A percentile compares a stretch with the other conserved stretches of the same genome.
These are phyloP conservation scores for Croton laevigatus DNA, from an alignment of 441 rosid genomes.

Conservation along the genomic window DNA sequence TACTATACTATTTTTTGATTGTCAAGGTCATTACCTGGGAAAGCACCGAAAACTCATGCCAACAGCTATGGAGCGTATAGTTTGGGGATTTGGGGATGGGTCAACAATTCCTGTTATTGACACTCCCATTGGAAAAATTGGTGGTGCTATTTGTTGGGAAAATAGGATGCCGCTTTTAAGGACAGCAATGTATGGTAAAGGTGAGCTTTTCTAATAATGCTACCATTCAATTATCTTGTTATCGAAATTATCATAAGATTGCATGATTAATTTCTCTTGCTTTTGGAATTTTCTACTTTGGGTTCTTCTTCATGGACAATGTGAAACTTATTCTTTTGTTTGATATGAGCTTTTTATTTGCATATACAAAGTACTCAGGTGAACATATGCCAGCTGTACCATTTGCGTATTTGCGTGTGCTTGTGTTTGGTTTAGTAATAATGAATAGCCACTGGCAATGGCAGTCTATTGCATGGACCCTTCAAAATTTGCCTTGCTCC, in stretches of 20 bases:
- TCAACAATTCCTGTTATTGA: slow-evolving; percentile 84
- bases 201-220: slow-evolving; percentile 32
- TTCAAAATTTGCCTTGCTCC: too few species aligned
- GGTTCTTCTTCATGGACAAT: too few species aligned
- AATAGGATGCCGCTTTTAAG: slow-evolving; percentile 91
- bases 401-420: background rate
- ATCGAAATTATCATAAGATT: background rate
- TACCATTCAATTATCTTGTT: background rate
- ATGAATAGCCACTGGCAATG: background rate
- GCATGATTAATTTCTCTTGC: too few species aligned
- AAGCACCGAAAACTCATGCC: slow-evolving; percentile 96
- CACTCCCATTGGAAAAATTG: slow-evolving; percentile 77
- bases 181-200: slow-evolving; percentile 94
- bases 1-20: slow-evolving; percentile 69
- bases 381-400: too few species aligned
- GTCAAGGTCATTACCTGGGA: slow-evolving; percentile 75
- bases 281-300: background rate
- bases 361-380: background rate
- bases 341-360: background rate
- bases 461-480: too few species aligned
- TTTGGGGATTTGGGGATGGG: slow-evolving; percentile 98
- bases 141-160: slow-evolving; percentile 95
- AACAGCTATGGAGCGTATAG: slow-evolving; percentile 76
- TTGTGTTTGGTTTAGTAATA: background rate
- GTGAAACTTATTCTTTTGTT: background rate